A percentile compares a stretch with the other conserved stretches of the same genome.
Conservation (phyloP, 2,329 filamentous ascomycete genomes). For the Plenodomus lindquistii region DNA sequence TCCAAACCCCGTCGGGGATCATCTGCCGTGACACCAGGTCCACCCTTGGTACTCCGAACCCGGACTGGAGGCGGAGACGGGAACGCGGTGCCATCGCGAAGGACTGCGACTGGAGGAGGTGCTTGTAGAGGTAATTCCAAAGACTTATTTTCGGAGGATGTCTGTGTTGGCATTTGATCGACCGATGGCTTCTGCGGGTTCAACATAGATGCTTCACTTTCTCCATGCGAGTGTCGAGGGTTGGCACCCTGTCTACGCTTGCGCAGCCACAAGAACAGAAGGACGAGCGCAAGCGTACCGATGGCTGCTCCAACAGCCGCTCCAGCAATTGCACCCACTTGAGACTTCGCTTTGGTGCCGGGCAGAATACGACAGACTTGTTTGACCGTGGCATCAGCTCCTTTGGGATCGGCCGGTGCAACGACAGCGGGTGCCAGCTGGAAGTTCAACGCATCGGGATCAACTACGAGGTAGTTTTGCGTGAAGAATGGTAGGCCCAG, state of each 20-base stretch:
- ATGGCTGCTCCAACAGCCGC: constrained; percentile 8
- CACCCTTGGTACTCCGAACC: constrained; percentile 1
- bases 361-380: constrained; percentile 17
- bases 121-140: constrained; percentile 13
- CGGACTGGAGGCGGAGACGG: constrained; percentile 5
- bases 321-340: constrained; percentile 10
- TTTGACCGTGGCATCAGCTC: constrained; percentile 16
- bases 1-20: constrained; percentile 14
- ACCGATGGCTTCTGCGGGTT: constrained; percentile 7
- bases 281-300: constrained; percentile 13
- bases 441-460: constrained; percentile 20
- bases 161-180: constrained; percentile 1
- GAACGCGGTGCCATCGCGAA: constrained; percentile 7
- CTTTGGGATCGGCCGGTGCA: constrained; percentile 13
- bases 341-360: constrained; percentile 6
- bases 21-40: neutral
- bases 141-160: constrained; percentile 9
- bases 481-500: constrained; percentile 22
- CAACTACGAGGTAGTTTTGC: constrained; percentile 22
- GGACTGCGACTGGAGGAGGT: constrained; percentile 1
- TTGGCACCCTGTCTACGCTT: constrained; percentile 4
- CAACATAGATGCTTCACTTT: constrained; percentile 6
- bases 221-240: constrained; percentile 5
- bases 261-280: constrained; percentile 6
- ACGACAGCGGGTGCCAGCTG: constrained; percentile 19